Base-by-base conservation (phyloP, 2,329 filamentous ascomycete species). In the Claviceps humidiphila region DNA sequence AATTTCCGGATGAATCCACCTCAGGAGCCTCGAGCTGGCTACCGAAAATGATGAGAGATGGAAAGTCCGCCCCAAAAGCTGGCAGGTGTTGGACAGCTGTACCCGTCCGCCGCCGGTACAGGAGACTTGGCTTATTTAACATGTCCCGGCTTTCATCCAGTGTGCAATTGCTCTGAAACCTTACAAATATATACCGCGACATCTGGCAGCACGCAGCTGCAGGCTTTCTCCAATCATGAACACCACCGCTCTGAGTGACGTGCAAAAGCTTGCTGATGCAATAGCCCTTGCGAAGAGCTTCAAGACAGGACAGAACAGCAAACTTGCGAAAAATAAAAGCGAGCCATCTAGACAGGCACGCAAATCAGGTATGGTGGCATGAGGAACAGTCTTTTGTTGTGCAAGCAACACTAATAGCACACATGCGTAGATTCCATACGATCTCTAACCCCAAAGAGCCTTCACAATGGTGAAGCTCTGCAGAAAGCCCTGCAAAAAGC, bases 231-330 rank as follows among this genome's bases (percentile, higher is more conserved):
- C 22, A 16, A 51, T 26, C 44, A 60, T 58, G 59, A 53, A 50
- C 20, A 46, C 52, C 22, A 14, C 53, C 2, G 57, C 55, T 1
- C 66, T 55, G 34, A 56, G 57, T 8, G 60, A 67, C 22, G 24
- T 55, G 0, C 55, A 57, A 8, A 65, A 58, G 40, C 49, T 68
- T 2, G 55, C 54, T 14, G 65, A 56, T 9, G 66, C 66, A 14
- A 53, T 53, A 16, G 63, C 58, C 5, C 59, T 68, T 13, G 59
- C 58, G 1, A 42, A 47, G 2, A 58, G 55, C 41, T 68, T 68
- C 51, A 61, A 59, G 41, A 52, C 52, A 13, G 54, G 56, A 16
- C 51, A 50, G 1, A 5, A 22, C 3, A 58, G 55, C 5, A 41
- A 47, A 16, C 20, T 17, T 13, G 7, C 38, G 1, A 37, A 37